Conservation (phyloP, 768 basidiomycete species). For the Mycena olivaceomarginata region DNA sequence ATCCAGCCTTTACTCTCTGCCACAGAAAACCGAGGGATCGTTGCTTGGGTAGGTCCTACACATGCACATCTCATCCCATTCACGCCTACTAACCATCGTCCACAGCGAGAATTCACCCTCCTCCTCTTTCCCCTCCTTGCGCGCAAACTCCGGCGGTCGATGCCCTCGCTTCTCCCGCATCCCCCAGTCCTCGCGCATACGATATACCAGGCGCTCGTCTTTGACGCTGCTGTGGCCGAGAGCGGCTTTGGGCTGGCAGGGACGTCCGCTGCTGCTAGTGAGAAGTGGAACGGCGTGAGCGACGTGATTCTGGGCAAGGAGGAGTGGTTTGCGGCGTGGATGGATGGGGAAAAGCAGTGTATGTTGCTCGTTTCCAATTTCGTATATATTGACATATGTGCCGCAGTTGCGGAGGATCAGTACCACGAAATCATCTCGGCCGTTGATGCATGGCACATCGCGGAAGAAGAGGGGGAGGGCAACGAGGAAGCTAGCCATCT, state of each 20-base stretch:
- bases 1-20: conserved; percentile 82
- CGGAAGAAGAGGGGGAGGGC: conserved; percentile 76
- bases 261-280: conserved; percentile 62
- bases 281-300: conserved; percentile 85
- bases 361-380: conserved; percentile 53
- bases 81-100: conserved; percentile 16
- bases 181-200: conserved; percentile 96
- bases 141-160: conserved; percentile 83
- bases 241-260: conserved; percentile 81
- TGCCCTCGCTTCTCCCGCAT: conserved; percentile 83
- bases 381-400: conserved; percentile 31
- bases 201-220: conserved; percentile 92
- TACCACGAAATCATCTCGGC: conserved; percentile 90
- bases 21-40: conserved; percentile 78
- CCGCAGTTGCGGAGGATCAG: conserved; percentile 89
- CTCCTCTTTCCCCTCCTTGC: conserved; percentile 87
- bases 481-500: conserved; percentile 64
- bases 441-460: conserved; percentile 90
- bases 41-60: conserved; percentile 80
- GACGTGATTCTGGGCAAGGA: conserved; percentile 87
- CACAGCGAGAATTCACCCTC: conserved; percentile 88
- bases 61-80: conserved; percentile 3
- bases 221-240: conserved; percentile 87
- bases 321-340: conserved; percentile 95
- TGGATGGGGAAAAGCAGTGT: conserved; percentile 94